These are phyloP conservation scores for Solanum neorickii DNA, from an alignment of 257 asterid genomes.

Conservation along the genomic window DNA sequence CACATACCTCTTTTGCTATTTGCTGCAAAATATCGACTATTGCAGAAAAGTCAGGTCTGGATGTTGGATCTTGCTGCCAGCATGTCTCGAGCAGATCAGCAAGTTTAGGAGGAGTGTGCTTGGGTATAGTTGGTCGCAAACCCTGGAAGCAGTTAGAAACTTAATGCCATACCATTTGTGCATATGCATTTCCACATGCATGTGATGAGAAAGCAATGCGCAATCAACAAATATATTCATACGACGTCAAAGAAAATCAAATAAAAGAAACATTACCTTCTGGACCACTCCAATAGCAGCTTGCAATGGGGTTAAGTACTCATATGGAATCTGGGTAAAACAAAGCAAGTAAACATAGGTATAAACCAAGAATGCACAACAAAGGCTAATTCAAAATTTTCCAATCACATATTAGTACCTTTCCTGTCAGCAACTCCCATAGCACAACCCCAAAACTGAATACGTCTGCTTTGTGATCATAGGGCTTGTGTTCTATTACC, in stretches of 20 bases:
- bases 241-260: background rate
- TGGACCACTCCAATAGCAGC: conserved; percentile 99
- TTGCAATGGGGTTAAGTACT: conserved; percentile 86
- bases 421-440: conserved; percentile 91
- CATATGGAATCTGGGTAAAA: conserved; percentile 75
- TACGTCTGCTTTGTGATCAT: conserved; percentile 90
- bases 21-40: conserved; percentile 51
- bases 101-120: conserved; percentile 60
- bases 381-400: background rate
- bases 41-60: conserved; percentile 81
- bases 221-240: background rate
- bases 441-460: conserved; percentile 89
- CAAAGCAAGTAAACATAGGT: background rate
- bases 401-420: conserved; percentile 35
- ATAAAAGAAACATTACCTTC: conserved; percentile 38
- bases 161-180: background rate
- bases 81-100: conserved; percentile 85
- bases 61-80: conserved; percentile 85
- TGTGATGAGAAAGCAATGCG: background rate
- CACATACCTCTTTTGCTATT: conserved; percentile 61
- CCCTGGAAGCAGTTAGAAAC: conserved; percentile 34
- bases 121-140: conserved; percentile 79
- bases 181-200: background rate
- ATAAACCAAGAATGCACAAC: background rate
- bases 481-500: conserved; percentile 93